Evolutionary conservation across 1,139 yeast genomes (phyloP).

Genomic region (Pichia sp.): DNA sequence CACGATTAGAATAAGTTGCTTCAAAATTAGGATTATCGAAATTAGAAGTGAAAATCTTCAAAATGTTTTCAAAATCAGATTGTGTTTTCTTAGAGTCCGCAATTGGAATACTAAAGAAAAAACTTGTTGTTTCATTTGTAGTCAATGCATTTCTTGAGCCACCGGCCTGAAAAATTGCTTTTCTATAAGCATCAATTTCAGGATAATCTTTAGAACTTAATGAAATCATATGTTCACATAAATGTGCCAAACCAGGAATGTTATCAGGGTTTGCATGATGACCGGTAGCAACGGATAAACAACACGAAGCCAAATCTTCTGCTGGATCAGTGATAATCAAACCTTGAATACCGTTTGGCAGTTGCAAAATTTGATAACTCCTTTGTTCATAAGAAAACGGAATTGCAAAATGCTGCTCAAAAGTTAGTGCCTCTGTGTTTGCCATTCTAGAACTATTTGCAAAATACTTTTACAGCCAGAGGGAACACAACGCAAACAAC

Average conservation of each 20-base stretch:
- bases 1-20: conserved; percentile 39
- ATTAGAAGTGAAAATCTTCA: conserved; percentile 47
- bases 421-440: not conserved
- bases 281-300: conserved; percentile 55
- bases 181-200: conserved; percentile 40
- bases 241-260: conserved; percentile 60
- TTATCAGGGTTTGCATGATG: conserved; percentile 55
- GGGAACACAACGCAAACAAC: no score
- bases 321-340: conserved; percentile 55
- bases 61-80: conserved; percentile 38
- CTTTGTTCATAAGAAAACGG: conserved; percentile 30
- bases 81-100: conserved; percentile 1
- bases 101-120: conserved; percentile 53
- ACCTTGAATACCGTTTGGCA: conserved; percentile 48
- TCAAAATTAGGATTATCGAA: conserved; percentile 48
- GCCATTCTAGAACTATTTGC: no score
- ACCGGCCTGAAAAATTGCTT: conserved; percentile 39
- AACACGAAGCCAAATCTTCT: conserved; percentile 39
- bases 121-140: conserved; percentile 57
- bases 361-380: conserved; percentile 38
- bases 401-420: conserved; percentile 25
- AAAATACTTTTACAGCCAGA: not conserved
- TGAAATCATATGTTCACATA: conserved; percentile 65
- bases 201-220: conserved; percentile 54
- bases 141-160: conserved; percentile 64